Evolutionary conservation across 805 yeast species (phyloP), one percentile per base, ranked within the genome.

Genomic region (Starmerella vaccinii): DNA sequence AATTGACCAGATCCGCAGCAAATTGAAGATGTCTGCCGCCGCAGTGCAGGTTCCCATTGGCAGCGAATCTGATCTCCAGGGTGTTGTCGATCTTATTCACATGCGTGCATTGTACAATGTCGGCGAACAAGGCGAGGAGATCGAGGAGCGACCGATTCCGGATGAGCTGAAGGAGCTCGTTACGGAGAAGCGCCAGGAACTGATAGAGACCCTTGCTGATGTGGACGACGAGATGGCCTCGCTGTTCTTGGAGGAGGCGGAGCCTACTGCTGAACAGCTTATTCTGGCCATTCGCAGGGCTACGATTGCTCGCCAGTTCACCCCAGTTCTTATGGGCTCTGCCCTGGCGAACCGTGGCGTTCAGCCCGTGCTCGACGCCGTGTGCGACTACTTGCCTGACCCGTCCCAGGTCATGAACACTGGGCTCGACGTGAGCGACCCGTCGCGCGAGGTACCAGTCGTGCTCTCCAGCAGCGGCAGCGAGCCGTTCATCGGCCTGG

Each of bases 311-410:
- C 81, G 97, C 71, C 84, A 78, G 65, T 92, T 92, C 74, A 87
- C 97, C 13, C 98, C 99, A n/a, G 97, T 92, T n/a, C 74, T 90
- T 58, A 92, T 92, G 97, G 99, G 99, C 21, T 87, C 97, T 46
- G 99, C 99, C 18, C 75, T 92, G 57, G 98, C 97, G 52, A 92
- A 92, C 72, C 85, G 82, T 58, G 96, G 97, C 68, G 76, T 92
- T 57, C 99, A 92, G 73, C 89, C 89, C 21, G 96, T 90, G 33
- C 74, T 92, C 60, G 97, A 92, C 67, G 92, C 97, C 37, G 95
- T 92, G 53, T 90, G 90, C 58, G 97, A 90, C 66, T 92, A 81
- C 69, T 76, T 92, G 62, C 99, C 99, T 42, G 81, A 90, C 66
- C 99, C 99, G 50, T 80, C 92, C 55, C 95, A 92, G 69, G 81